phyloP scores from a whole-genome alignment of 768 basidiomycete genomes.

The Amanita rubescens region DNA sequence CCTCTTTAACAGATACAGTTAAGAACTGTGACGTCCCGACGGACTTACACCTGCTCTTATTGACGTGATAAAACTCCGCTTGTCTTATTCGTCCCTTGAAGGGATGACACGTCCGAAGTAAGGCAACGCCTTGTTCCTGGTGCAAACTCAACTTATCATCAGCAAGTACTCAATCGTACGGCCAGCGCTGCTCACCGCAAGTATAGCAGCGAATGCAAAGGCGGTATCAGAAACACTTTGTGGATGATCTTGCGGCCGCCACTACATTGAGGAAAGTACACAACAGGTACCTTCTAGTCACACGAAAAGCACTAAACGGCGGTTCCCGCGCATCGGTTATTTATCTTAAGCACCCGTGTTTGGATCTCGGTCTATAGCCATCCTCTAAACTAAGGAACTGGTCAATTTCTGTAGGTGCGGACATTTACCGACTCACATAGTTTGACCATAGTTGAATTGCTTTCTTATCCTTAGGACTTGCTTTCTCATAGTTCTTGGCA shows the following conservation, averaged over 20 bases:
- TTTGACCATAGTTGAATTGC: conserved; percentile 9
- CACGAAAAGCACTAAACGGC: neutral
- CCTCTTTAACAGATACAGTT: too few species aligned
- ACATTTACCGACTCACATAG: conserved; percentile 9
- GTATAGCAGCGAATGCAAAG: conserved; percentile 7
- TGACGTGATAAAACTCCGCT: too few species aligned
- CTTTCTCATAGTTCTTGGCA: neutral
- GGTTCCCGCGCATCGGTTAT: too few species aligned
- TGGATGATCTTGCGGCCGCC: conserved; percentile 5
- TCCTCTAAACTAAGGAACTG: neutral
- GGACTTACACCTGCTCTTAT: too few species aligned
- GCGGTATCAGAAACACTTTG: conserved; percentile 11
- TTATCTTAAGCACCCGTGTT: too few species aligned
- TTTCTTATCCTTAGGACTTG: conserved; percentile 2
- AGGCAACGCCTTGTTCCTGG: conserved; percentile 9
- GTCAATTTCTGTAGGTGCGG: neutral
- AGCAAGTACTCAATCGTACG: neutral
- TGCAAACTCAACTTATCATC: conserved; percentile 3
- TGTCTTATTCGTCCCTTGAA: conserved; percentile 13
- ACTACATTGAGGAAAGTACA: too few species aligned
- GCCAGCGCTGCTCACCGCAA: conserved; percentile 9
- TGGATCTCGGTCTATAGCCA: neutral
- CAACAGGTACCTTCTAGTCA: neutral
- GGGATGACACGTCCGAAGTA: conserved; percentile 16
- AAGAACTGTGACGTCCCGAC: too few species aligned